Evolutionary conservation across 208 protist species (phyloP).

Genomic region (Naegleria gruberi): DNA sequence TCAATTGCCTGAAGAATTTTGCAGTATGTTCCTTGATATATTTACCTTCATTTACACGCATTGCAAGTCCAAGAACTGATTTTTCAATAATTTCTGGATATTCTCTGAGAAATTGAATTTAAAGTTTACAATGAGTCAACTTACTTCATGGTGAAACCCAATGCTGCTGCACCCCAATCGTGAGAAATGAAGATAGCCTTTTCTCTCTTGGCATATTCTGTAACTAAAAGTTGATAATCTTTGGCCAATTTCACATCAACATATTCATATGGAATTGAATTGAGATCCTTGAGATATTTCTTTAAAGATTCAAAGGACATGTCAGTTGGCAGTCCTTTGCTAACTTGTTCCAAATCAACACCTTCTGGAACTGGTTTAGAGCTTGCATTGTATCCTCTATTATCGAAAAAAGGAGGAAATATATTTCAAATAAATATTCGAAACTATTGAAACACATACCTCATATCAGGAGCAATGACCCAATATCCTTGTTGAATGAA

Average conservation of each 20-base stretch:
- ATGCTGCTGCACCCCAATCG: neutral
- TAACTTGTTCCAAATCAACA: neutral
- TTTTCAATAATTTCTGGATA: neutral
- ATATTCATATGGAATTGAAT: neutral
- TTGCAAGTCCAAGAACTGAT: neutral
- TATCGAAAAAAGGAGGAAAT: no score
- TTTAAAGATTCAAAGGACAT: neutral
- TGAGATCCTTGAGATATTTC: neutral
- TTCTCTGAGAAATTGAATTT: no score
- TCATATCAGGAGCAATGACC: neutral
- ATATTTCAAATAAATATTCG: no score
- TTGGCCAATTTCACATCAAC: neutral
- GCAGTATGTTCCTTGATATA: neutral
- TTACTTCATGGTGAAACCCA: no score
- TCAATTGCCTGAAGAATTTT: neutral
- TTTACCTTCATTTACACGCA: neutral
- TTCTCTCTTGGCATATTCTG: neutral
- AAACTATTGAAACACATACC: no score
- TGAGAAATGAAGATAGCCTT: neutral
- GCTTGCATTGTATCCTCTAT: neutral
- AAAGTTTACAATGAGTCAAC: no score
- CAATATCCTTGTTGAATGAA: neutral
- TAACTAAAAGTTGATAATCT: neutral
- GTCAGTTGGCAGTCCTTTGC: neutral
- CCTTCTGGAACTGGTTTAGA: neutral